Conservation (phyloP, 2,329 filamentous ascomycete species). For the Fonsecaea nubica region DNA sequence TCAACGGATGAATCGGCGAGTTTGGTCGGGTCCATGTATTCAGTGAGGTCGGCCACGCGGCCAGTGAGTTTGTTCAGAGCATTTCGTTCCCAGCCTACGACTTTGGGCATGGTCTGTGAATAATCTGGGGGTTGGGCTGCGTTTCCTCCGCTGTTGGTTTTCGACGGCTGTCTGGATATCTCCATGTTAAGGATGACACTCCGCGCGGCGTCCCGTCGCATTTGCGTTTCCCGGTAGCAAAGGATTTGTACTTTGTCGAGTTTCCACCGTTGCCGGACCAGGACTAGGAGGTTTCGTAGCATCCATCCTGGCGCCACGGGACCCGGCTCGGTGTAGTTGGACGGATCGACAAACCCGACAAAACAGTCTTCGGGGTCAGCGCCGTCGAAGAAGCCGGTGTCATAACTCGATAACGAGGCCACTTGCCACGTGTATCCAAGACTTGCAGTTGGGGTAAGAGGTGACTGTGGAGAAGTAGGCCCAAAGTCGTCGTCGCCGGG, state of each 20-base stretch:
- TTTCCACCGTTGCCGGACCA: conserved; percentile 82
- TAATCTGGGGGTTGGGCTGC: not conserved
- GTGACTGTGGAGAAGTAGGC: conserved; percentile 42
- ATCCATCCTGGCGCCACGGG: conserved; percentile 97
- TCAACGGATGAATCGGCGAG: conserved; percentile 94
- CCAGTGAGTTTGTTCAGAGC: conserved; percentile 76
- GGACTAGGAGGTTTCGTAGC: conserved; percentile 82
- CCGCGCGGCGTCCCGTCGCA: conserved; percentile 76
- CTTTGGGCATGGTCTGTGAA: conserved; percentile 71
- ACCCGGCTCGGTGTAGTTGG: conserved; percentile 85
- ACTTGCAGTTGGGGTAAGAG: conserved; percentile 60
- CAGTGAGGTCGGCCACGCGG: conserved; percentile 79
- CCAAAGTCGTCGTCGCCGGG: conserved; percentile 44
- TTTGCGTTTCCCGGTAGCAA: conserved; percentile 85
- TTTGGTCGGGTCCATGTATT: conserved; percentile 87
- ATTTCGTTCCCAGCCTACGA: conserved; percentile 94
- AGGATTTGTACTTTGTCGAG: conserved; percentile 80
- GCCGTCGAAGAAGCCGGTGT: conserved; percentile 83
- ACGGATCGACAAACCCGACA: conserved; percentile 88
- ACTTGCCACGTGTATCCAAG: conserved; percentile 78
- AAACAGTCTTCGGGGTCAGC: conserved; percentile 76
- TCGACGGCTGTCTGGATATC: conserved; percentile 23
- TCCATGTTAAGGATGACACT: conserved; percentile 76
- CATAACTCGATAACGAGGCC: conserved; percentile 76
- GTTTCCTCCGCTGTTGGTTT: conserved; percentile 33